phyloP scores from a whole-genome alignment of 768 basidiomycete genomes.

The Boletellus sp. region DNA sequence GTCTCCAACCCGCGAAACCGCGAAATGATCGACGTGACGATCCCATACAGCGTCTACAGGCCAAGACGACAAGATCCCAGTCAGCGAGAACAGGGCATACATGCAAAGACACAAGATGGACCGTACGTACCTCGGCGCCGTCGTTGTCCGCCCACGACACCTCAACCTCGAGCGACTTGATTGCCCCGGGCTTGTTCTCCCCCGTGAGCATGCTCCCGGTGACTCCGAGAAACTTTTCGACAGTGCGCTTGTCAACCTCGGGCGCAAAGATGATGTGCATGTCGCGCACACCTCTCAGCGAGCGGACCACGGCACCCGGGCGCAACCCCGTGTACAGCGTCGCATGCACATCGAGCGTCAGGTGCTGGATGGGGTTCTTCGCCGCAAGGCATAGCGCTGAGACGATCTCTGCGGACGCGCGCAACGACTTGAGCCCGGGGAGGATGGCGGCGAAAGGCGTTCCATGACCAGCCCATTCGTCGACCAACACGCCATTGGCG shows the following conservation, averaged over 20 bases:
- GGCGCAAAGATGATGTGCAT: conserved; percentile 29
- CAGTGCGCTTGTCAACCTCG: conserved; percentile 33
- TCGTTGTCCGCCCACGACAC: conserved; percentile 27
- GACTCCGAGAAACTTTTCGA: conserved; percentile 29
- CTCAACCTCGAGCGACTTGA: conserved; percentile 27
- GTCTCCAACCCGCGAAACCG: conserved; percentile 27
- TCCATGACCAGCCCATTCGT: conserved; percentile 9
- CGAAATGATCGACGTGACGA: conserved; percentile 31
- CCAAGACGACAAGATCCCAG: background rate
- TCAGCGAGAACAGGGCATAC: conserved; percentile 2
- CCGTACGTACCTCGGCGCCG: conserved; percentile 25
- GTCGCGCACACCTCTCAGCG: conserved; percentile 25
- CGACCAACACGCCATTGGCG: background rate
- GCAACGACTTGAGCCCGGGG: conserved; percentile 25
- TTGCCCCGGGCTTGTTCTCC: conserved; percentile 4
- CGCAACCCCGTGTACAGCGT: conserved; percentile 30
- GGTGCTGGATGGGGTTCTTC: conserved; percentile 15
- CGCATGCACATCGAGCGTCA: conserved; percentile 24
- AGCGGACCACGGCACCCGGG: conserved; percentile 25
- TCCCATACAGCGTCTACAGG: conserved; percentile 25
- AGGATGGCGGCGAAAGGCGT: conserved; percentile 11
- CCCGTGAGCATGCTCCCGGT: conserved; percentile 23
- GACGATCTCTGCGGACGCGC: conserved; percentile 25
- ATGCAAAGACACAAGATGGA: background rate
- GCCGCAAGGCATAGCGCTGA: conserved; percentile 17